Evolutionary conservation across 2,329 filamentous ascomycete genomes (phyloP).

Genomic region (Apiospora koreana): DNA sequence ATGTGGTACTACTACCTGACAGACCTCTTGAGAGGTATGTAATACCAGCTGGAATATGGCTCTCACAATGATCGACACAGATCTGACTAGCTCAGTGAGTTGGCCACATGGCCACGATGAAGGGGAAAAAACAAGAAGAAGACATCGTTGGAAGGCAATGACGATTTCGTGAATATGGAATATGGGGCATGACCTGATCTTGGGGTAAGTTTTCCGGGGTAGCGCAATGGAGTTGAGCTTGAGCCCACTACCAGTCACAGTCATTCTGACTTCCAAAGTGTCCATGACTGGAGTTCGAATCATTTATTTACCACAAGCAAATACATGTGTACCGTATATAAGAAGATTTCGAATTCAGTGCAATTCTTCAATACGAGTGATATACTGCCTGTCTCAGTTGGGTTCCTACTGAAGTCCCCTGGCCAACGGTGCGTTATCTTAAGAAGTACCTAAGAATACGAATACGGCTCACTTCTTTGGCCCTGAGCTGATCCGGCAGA

Average conservation of each 20-base stretch:
- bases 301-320: too few relatives aligned
- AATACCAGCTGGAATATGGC: neutral
- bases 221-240: neutral
- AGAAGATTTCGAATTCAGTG: neutral
- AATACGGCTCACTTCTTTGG: neutral
- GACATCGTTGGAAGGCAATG: neutral
- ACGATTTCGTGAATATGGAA: neutral
- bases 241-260: neutral
- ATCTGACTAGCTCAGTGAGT: neutral
- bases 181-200: neutral
- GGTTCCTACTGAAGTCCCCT: neutral
- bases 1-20: too few relatives aligned
- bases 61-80: neutral
- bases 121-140: neutral
- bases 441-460: neutral
- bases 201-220: neutral
- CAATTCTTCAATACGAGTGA: neutral
- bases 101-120: neutral
- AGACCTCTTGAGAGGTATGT: too few relatives aligned
- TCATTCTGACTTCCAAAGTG: too few relatives aligned
- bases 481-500: neutral
- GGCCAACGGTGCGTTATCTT: neutral
- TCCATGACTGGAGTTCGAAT: too few relatives aligned
- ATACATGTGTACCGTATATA: too few relatives aligned
- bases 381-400: neutral